Conservation (phyloP, 1,284 basidiomycete species). For the Exobasidium rhododendri region DNA sequence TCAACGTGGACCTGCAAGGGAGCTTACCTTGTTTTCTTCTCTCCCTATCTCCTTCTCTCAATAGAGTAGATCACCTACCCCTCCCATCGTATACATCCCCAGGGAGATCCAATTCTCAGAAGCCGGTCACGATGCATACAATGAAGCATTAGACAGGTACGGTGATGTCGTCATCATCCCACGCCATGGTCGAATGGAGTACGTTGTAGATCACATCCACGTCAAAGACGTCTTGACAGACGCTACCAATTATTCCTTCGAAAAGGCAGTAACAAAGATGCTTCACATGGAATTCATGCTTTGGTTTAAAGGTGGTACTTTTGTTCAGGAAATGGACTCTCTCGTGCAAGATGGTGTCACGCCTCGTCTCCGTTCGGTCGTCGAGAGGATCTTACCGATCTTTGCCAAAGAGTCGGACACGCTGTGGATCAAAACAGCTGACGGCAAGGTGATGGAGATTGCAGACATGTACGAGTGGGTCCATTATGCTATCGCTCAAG, state of each 20-base stretch:
- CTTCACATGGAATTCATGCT: conserved; percentile 22
- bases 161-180: conserved; percentile 19
- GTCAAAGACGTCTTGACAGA: conserved; percentile 20
- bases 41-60: background rate
- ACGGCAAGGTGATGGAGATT: conserved; percentile 8
- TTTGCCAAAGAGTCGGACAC: conserved; percentile 14
- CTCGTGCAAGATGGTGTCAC: conserved; percentile 19
- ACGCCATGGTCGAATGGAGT: conserved; percentile 18
- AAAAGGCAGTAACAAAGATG: conserved; percentile 19
- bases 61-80: background rate
- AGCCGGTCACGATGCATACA: conserved; percentile 16
- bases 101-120: conserved; percentile 17
- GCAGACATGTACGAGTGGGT: conserved; percentile 16
- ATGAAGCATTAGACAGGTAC: conserved; percentile 14
- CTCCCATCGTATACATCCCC: background rate
- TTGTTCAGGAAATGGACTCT: conserved; percentile 18
- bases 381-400: conserved; percentile 18
- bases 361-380: conserved; percentile 13
- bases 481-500: conserved; percentile 16
- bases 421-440: conserved; percentile 12
- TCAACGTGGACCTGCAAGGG: no score
- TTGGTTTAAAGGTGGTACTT: conserved; percentile 20
- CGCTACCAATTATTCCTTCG: conserved; percentile 16
- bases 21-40: background rate
- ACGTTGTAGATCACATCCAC: conserved; percentile 17